A percentile compares a stretch with the other conserved stretches of the same genome.
Evolutionary conservation across 2,329 filamentous ascomycete species (phyloP).

Genomic region (Colletotrichum truncatum): DNA sequence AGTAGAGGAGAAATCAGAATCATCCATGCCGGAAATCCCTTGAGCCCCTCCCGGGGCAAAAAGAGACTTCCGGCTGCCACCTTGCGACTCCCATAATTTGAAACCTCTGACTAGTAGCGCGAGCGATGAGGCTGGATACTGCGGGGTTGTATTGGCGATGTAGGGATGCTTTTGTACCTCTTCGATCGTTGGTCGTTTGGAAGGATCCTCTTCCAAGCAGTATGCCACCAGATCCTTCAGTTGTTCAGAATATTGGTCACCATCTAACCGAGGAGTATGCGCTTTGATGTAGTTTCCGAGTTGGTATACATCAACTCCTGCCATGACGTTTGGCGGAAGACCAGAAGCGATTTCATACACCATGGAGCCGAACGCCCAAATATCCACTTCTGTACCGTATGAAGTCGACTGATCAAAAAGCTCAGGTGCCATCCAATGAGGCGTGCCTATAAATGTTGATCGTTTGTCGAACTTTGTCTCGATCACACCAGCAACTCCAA

Average conservation of each 20-base stretch:
- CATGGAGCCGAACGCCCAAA: constrained; percentile 87
- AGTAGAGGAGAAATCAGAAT: constrained; percentile 52
- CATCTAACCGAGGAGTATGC: constrained; percentile 74
- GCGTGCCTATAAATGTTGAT: constrained; percentile 83
- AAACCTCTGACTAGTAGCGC: constrained; percentile 75
- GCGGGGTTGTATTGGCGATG: constrained; percentile 68
- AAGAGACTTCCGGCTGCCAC: constrained; percentile 74
- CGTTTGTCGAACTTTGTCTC: constrained; percentile 81
- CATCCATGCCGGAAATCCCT: constrained; percentile 46
- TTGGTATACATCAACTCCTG: constrained; percentile 55
- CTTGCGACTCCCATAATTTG: constrained; percentile 78
- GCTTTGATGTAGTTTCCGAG: constrained; percentile 67
- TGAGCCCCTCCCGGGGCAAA: constrained; percentile 70
- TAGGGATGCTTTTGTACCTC: constrained; percentile 76
- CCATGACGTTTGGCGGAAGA: constrained; percentile 73
- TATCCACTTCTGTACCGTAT: constrained; percentile 79
- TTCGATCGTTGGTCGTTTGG: constrained; percentile 74
- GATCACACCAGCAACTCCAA: constrained; percentile 82
- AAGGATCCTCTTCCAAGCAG: constrained; percentile 75
- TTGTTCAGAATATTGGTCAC: constrained; percentile 74
- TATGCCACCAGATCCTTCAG: constrained; percentile 77
- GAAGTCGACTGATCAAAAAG: constrained; percentile 72
- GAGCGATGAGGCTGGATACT: constrained; percentile 72
- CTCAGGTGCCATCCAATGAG: constrained; percentile 89
- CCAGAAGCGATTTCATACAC: constrained; percentile 85